Evolutionary conservation across 1,139 yeast genomes (phyloP), one percentile per base, ranked within the genome.

Genomic region (Lodderomyces margitis): DNA sequence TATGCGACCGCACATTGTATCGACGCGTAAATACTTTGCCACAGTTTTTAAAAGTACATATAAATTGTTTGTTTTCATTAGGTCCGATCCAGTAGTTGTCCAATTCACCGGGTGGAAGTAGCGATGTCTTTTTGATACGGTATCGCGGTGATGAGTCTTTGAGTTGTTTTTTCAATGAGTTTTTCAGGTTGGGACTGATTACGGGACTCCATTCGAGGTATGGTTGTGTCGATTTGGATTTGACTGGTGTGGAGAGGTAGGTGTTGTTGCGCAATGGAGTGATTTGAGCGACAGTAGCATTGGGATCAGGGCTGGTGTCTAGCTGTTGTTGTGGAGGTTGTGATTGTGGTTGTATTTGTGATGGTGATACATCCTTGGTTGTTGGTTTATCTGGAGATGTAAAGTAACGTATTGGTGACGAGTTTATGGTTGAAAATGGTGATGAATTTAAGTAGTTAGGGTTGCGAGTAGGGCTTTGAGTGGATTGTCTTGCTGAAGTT

Each of bases 1-100:
- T 91, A 60, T 94, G 99, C 0, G 97, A 88, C 47, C 98, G 74
- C n/a, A 88, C 89, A 58, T 94, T 94, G 64, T 94, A 94, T 39
- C 96, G 73, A 56, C 98, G 74, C 8, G 91, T 82, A 64, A 94
- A 92, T 44, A 77, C 70, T 62, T 94, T 89, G 14, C 87, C 86
- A 64, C 99, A 94, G 42, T 78, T 75, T 20, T 86, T 80, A 61
- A 74, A 92, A 45, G 78, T 73, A 62, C 99, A 94, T 31, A 81
- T 75, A 63, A 78, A 94, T 23, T 63, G 63, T 48, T 80, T 79
- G 40, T 83, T 78, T 40, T 75, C 83, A 54, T 84, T 83, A 1
- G 96, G 95, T 0, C 95, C 95, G 17, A 70, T 73, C 66, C 94
- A 84, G 56, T 85, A 88, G 44, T 78, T 78, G 60, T 92, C 98